phyloP scores from a whole-genome alignment of 805 yeast species.

The Citeromyces matritensis region DNA sequence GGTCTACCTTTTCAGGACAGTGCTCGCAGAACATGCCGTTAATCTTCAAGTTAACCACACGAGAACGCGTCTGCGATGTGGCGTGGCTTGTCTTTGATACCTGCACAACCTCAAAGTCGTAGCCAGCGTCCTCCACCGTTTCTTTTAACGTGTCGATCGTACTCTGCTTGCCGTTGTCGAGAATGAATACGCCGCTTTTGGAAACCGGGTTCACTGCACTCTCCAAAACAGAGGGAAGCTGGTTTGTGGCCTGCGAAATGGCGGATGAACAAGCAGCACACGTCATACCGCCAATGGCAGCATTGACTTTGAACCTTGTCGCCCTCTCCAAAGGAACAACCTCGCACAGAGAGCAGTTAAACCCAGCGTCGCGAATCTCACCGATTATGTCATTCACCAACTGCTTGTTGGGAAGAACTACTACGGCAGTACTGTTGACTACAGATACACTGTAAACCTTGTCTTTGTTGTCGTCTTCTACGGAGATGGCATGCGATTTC shows the following conservation, averaged over 20 bases:
- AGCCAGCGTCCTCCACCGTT: slow-evolving; percentile 53
- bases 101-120: slow-evolving; percentile 35
- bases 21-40: slow-evolving; percentile 59
- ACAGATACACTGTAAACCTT: slow-evolving; percentile 20
- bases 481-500: slow-evolving; percentile 5
- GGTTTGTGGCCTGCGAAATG: slow-evolving; percentile 27
- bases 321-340: slow-evolving; percentile 40
- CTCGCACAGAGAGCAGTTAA: slow-evolving; percentile 37
- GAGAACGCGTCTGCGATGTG: slow-evolving; percentile 28
- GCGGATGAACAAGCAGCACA: slow-evolving; percentile 57
- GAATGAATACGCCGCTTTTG: slow-evolving; percentile 46
- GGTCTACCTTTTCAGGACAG: slow-evolving; percentile 45
- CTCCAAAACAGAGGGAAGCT: slow-evolving; percentile 35
- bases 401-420: slow-evolving; percentile 35
- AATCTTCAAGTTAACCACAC: slow-evolving; percentile 41
- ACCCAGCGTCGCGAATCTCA: slow-evolving; percentile 27
- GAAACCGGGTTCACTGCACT: slow-evolving; percentile 41
- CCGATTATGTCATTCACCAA: slow-evolving; percentile 32
- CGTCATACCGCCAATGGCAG: slow-evolving; percentile 59
- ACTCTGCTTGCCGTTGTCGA: slow-evolving; percentile 23
- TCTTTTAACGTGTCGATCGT: slow-evolving; percentile 26
- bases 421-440: slow-evolving; percentile 38
- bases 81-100: slow-evolving; percentile 28
- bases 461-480: slow-evolving; percentile 5
- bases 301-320: slow-evolving; percentile 32